Percentiles rank a stretch among this genome's conserved stretches.
These are phyloP conservation scores for Exophiala viscosa DNA, from an alignment of 2,329 filamentous ascomycete genomes.

Conservation along the genomic window DNA sequence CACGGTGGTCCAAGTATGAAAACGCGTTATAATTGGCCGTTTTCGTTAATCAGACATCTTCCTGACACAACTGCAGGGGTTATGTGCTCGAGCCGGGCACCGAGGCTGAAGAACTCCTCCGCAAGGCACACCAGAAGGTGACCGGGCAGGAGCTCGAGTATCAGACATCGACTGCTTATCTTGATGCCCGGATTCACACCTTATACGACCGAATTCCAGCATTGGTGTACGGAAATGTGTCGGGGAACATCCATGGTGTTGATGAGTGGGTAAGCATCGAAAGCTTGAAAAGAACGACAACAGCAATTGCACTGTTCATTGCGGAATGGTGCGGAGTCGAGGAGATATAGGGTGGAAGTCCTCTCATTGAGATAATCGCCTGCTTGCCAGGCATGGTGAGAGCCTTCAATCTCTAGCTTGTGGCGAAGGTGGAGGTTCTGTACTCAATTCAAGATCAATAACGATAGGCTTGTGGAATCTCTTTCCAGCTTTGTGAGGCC, in stretches of 20 bases:
- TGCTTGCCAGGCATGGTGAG: not conserved
- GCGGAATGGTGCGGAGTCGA: constrained; percentile 24
- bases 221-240: constrained; percentile 19
- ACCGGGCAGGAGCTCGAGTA: constrained; percentile 22
- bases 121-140: constrained; percentile 25
- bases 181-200: constrained; percentile 20
- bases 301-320: constrained; percentile 22
- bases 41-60: too few species aligned
- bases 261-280: constrained; percentile 50
- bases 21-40: too few species aligned
- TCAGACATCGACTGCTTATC: constrained; percentile 18
- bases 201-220: constrained; percentile 23
- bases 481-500: constrained; percentile 60
- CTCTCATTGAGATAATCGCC: not conserved
- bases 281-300: constrained; percentile 31
- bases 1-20: too few species aligned
- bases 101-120: constrained; percentile 23
- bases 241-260: constrained; percentile 48
- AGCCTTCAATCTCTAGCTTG: not conserved
- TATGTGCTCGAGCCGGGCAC: constrained; percentile 30
- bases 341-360: constrained; percentile 8
- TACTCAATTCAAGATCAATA: constrained; percentile 72
- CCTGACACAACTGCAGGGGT: constrained; percentile 4
- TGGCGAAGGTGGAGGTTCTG: constrained; percentile 28
- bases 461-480: constrained; percentile 74